Conservation (phyloP, 371 early-diverging fungal genomes). For the Mucor sp. region DNA sequence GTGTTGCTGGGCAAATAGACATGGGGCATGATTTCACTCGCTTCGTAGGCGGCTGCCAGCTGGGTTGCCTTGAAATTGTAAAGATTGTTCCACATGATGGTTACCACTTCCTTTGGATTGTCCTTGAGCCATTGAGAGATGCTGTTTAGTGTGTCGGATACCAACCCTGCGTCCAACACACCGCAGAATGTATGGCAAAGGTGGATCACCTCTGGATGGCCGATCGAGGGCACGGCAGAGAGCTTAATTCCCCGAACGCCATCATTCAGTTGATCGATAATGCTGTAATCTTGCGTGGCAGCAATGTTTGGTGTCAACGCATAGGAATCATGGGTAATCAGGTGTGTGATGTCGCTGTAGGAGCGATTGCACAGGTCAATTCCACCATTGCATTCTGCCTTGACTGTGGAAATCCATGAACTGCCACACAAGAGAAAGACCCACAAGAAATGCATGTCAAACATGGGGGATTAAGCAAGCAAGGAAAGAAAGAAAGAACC, state of each 20-base stretch:
- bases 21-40: constrained; percentile 54
- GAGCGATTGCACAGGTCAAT: constrained; percentile 53
- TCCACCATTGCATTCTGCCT: constrained; percentile 70
- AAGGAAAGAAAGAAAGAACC: background rate
- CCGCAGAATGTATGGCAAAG: constrained; percentile 68
- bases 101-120: constrained; percentile 68
- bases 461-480: background rate
- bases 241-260: constrained; percentile 77
- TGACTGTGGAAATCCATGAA: background rate
- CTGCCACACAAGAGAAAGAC: background rate
- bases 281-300: constrained; percentile 63
- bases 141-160: constrained; percentile 44
- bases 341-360: constrained; percentile 61
- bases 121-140: constrained; percentile 57
- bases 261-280: constrained; percentile 63
- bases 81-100: constrained; percentile 74
- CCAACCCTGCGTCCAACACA: constrained; percentile 62
- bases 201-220: constrained; percentile 43
- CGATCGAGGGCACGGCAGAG: constrained; percentile 62
- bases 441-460: background rate
- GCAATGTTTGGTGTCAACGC: constrained; percentile 54
- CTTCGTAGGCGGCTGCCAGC: constrained; percentile 48
- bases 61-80: constrained; percentile 44
- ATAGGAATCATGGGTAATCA: constrained; percentile 76
- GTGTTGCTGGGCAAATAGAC: constrained; percentile 41